These are phyloP conservation scores for Microthyrium microscopicum DNA, from an alignment of 2,329 filamentous ascomycete genomes.

Conservation along the genomic window DNA sequence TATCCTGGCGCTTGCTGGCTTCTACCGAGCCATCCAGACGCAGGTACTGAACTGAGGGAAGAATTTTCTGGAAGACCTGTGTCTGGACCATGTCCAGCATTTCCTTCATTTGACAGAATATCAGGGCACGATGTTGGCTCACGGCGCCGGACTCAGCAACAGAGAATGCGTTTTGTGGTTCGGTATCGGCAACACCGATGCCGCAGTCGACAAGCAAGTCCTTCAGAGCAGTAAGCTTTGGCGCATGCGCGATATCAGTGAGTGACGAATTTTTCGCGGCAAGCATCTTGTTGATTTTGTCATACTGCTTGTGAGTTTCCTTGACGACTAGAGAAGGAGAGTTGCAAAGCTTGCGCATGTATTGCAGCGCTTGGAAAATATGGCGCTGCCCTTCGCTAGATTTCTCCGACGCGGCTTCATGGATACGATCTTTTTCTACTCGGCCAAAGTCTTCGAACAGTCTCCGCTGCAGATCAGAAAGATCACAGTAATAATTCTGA, in stretches of 20 bases:
- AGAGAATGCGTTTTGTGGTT: not conserved
- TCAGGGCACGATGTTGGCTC: slow-evolving; percentile 84
- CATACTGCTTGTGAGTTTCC: slow-evolving; percentile 78
- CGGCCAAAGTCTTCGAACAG: slow-evolving; percentile 93
- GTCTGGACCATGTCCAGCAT: slow-evolving; percentile 99
- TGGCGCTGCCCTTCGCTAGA: slow-evolving; percentile 94
- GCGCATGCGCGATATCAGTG: slow-evolving; percentile 74
- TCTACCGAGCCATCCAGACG: slow-evolving; percentile 91
- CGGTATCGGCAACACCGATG: slow-evolving; percentile 41
- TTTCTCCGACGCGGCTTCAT: slow-evolving; percentile 54
- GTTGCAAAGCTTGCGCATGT: slow-evolving; percentile 99
- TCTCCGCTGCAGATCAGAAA: slow-evolving; percentile 85
- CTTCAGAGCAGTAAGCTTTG: slow-evolving; percentile 76
- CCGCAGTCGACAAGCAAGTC: slow-evolving; percentile 97
- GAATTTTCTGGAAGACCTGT: slow-evolving; percentile 73
- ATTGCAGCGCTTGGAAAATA: slow-evolving; percentile 97
- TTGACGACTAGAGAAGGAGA: slow-evolving; percentile 94
- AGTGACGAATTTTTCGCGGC: slow-evolving; percentile 64
- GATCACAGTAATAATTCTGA: slow-evolving; percentile 98
- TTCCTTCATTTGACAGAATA: slow-evolving; percentile 99
- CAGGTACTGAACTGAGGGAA: slow-evolving; percentile 85
- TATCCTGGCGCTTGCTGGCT: slow-evolving; percentile 84
- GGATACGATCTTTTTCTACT: slow-evolving; percentile 78
- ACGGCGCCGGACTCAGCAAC: slow-evolving; percentile 49
- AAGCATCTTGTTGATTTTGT: slow-evolving; percentile 68